Base-by-base conservation (phyloP, 2,329 filamentous ascomycete species). In the Aspergillus hortae region DNA sequence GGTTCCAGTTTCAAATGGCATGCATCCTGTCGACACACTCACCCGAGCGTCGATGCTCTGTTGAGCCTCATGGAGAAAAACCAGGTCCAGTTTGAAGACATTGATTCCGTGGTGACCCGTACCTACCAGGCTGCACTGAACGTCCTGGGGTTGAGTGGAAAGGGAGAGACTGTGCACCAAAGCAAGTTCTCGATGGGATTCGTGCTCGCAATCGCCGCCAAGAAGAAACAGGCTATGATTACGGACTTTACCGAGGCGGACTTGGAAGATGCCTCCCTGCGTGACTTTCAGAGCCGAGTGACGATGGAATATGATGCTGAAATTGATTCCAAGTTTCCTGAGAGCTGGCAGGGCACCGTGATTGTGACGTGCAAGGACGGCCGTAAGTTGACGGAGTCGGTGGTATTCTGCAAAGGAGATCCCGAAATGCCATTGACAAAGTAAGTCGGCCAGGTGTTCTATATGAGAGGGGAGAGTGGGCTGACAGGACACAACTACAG, bases 131-230 rank as follows among this genome's bases (percentile, higher is more conserved):
- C 66, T 36, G 66, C 65, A 4, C 50, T 68, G 12, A 60, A 68
- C 45, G 66, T 67, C 14, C 56, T 68, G 4, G 58, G 63, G 4
- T 49, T 67, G 14, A 64, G 61, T 40, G 66, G 61, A 3, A 44
- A 50, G 11, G 65, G 61, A 1, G 62, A 67, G 43, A 68, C 66
- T 2, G 66, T 68, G 7, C 66, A 68, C 7, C 66, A 68, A 40
- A 68, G 66, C 53, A 68, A 68, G 45, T 68, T 68, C 52, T 65
- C 64, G 0, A 68, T 68, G 64, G 66, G 66, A 2, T 68, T 68
- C 57, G 65, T 68, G 11, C 55, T 68, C 7, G 66, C 65, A 2
- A 56, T 68, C 25, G 62, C 63, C 19, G 66, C 66, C 15, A 68
- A 65, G 53, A 66, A 68, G 40, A 62, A 64, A 0, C 61, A 62